Evolutionary conservation across 73 alveolate genomes (phyloP).

Genomic region (Symbiodinium pilosum): DNA sequence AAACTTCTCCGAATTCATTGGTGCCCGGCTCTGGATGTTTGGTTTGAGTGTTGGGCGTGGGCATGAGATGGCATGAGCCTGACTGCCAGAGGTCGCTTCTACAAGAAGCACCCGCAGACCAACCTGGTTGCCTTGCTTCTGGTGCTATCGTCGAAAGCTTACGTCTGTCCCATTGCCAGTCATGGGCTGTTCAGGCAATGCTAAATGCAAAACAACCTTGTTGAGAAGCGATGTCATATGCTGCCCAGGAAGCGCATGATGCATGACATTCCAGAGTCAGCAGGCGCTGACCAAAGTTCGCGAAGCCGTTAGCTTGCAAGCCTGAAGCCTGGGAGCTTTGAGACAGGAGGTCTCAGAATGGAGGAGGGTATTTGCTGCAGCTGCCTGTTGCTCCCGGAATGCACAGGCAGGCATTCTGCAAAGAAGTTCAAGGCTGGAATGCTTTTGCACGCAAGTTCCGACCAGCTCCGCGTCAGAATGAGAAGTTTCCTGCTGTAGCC

Average conservation of each 20-base stretch:
- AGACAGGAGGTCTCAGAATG: not conserved
- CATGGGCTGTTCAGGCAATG: not conserved
- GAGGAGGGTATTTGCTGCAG: not conserved
- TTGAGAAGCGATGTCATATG: not conserved
- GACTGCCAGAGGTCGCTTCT: slow-evolving; percentile 55
- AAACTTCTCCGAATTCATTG: slow-evolving; percentile 69
- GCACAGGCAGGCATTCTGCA: not conserved
- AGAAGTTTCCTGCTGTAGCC: too few relatives aligned
- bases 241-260: slow-evolving; percentile 1
- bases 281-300: too few relatives aligned
- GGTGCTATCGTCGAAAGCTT: slow-evolving; percentile 17
- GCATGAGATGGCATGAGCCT: not conserved
- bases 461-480: too few relatives aligned
- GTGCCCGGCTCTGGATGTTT: not conserved
- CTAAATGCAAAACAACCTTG: not conserved
- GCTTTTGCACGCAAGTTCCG: too few relatives aligned
- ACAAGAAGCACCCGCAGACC: slow-evolving; percentile 91
- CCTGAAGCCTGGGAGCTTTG: too few relatives aligned
- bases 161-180: not conserved
- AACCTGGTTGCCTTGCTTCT: slow-evolving; percentile 60
- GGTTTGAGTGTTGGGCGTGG: not conserved
- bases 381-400: not conserved
- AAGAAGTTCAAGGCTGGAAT: slow-evolving; percentile 27
- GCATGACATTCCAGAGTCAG: not conserved
- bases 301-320: too few relatives aligned